Evolutionary conservation across 169 alveolate species (phyloP), one percentile per base, ranked within the genome.

Genomic region (Plasmodium malariae): DNA sequence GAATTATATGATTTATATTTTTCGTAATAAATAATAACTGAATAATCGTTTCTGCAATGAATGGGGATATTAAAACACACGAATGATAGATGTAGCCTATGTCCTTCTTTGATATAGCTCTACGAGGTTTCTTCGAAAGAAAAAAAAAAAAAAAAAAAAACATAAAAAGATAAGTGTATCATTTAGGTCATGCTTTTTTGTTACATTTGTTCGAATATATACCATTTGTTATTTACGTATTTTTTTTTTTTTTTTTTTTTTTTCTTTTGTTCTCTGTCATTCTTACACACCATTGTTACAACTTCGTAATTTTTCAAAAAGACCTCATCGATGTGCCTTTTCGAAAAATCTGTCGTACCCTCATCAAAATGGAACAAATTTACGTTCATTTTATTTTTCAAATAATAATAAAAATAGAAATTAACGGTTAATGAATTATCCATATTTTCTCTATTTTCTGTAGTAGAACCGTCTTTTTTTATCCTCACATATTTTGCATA

Each of bases 61-160:
- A 86, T 11, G 92, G 92, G 34, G 92, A 86, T 69, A 86, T 86
- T 21, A 86, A 17, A 17, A 86, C 87, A 43, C 92, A 86, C 6
- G 54, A 65, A 48, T 86, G 12, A 21, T 45, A 70, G 24, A 86
- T 86, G 36, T 69, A 86, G 5, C 70, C 68, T 51, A 28, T 28
- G 32, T 86, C 76, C 14, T 70, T 34, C 34, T 59, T 32, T 28
- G 87, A 36, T 37, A 78, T 26, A 74, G n/a, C 40, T 43, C 37
- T 40, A 37, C 21, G 1, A 30, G 34, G 24, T 40, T 80, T n/a
- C 80, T 80, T 21, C 55, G 51, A 30, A 65, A 54, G 34, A 19
- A 24, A 48, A 24, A 71, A 60, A 21, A 54, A 34, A 54, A 34
- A 54, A 11, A 40, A 65, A 49, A 71, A 26, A 60, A 62, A 21